Evolutionary conservation across 352 stramenopile species (phyloP).

Genomic region (Phytophthora meadii): DNA sequence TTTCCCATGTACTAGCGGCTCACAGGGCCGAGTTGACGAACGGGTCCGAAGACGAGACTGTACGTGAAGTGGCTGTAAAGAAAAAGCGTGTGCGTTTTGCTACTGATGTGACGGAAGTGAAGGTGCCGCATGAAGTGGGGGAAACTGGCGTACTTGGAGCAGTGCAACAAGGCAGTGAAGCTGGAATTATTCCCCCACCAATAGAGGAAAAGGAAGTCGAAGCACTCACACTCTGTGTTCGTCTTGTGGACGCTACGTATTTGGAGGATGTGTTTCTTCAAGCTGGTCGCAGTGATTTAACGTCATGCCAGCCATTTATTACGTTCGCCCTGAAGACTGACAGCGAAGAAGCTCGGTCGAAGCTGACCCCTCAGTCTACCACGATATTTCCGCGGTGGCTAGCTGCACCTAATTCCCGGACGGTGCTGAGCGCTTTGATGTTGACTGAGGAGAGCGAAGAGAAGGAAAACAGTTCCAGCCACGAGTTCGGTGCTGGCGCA

Average conservation of each 20-base stretch:
- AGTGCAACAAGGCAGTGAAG: conserved; percentile 7
- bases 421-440: conserved; percentile 50
- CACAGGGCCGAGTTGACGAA: conserved; percentile 24
- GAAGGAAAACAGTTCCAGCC: conserved; percentile 5
- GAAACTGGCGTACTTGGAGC: not conserved
- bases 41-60: conserved; percentile 19
- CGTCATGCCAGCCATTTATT: conserved; percentile 57
- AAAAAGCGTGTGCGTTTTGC: conserved; percentile 80
- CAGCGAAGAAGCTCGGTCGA: conserved; percentile 40
- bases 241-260: conserved; percentile 56
- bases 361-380: conserved; percentile 49
- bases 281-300: conserved; percentile 53
- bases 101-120: conserved; percentile 32
- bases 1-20: conserved; percentile 58
- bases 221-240: conserved; percentile 49
- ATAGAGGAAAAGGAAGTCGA: conserved; percentile 34
- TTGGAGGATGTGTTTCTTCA: conserved; percentile 63
- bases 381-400: conserved; percentile 76
- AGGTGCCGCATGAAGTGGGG: conserved; percentile 11
- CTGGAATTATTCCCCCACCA: not conserved
- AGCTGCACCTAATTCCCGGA: conserved; percentile 37
- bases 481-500: conserved; percentile 27
- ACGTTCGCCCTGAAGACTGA: conserved; percentile 48
- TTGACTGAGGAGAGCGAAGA: conserved; percentile 19
- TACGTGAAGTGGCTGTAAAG: conserved; percentile 30